phyloP scores from a whole-genome alignment of 1,139 yeast genomes.

The Candida dubliniensis region DNA sequence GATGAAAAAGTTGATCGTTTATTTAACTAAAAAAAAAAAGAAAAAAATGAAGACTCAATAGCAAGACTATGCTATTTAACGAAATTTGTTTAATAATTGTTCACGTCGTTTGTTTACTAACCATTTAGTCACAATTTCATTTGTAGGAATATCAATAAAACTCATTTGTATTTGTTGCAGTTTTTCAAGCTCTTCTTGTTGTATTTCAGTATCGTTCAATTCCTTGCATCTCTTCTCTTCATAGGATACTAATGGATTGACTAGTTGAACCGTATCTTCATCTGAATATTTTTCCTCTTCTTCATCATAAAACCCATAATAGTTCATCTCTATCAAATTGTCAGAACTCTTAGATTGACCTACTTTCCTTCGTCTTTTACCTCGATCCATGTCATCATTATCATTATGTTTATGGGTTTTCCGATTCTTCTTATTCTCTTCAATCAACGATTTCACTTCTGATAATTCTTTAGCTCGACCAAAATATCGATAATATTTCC shows the following conservation, averaged over 20 bases:
- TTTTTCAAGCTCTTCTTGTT: background rate
- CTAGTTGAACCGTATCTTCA: background rate
- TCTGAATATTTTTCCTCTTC: constrained; percentile 9
- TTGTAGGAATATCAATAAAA: constrained; percentile 31
- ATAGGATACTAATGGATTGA: constrained; percentile 18
- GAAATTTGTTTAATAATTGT: constrained; percentile 30
- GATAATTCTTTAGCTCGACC: constrained; percentile 84
- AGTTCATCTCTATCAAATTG: constrained; percentile 8
- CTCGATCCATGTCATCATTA: constrained; percentile 16
- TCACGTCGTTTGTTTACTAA: constrained; percentile 47
- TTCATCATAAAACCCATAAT: constrained; percentile 51
- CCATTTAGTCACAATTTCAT: constrained; percentile 43
- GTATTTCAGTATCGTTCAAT: background rate
- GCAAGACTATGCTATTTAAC: background rate
- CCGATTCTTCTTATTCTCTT: constrained; percentile 22
- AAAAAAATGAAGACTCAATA: no score
- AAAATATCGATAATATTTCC: constrained; percentile 67
- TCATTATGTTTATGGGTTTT: constrained; percentile 17
- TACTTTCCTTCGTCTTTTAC: constrained; percentile 16
- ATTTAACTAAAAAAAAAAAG: background rate
- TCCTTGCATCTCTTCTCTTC: constrained; percentile 22
- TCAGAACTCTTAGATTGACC: constrained; percentile 15
- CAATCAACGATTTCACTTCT: constrained; percentile 61
- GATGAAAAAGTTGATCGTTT: background rate
- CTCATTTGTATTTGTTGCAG: background rate